Base-by-base conservation (phyloP, 2,329 filamentous ascomycete species). In the Cercospora beticola region DNA sequence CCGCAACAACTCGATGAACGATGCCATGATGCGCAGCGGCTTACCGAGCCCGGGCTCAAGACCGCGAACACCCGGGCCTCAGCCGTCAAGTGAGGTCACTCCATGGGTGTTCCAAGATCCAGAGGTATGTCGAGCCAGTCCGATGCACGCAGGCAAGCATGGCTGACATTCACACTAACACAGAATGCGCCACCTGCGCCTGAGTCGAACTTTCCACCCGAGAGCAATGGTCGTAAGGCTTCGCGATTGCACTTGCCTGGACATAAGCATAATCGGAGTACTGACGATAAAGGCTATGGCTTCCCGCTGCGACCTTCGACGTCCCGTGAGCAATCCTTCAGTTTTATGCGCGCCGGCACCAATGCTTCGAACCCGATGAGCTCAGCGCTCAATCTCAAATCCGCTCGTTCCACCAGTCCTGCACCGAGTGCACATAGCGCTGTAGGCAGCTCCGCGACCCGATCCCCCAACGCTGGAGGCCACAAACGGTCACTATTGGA, bases 31-130 rank as follows among this genome's bases (percentile, higher is more conserved):
- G 61, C 90, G 81, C 68, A 80, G 81, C 62, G 76, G 82, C 52
- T 81, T 94, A 71, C 86, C 85, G 57, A 96, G 94, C 64, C 93
- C 93, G 49, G 88, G 88, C 33, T 93, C 91, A 30, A 86, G 92
- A 73, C 92, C 94, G 59, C 87, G 91, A 74, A 97, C 92, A n/a
- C 93, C 94, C 33, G 70, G 59, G 18, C 74, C 74, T 5, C 73
- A 71, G 36, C 77, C 78, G n/a, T 77, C 75, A 52, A 95, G 92
- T 76, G 94, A 98, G 81, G 93, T 99, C 67, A 95, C 97, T 46
- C 95, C 95, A n/a, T 99, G 97, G 86, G 86, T 97, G 70, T 98
- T 95, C 78, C 95, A 98, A 81, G 76, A 79, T 72, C 61, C 72
- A 28, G 71, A 75, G 72, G 77, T 78, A 74, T 66, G 74, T 74